phyloP scores from a whole-genome alignment of 768 basidiomycete genomes.

The Myochromella boudieri region DNA sequence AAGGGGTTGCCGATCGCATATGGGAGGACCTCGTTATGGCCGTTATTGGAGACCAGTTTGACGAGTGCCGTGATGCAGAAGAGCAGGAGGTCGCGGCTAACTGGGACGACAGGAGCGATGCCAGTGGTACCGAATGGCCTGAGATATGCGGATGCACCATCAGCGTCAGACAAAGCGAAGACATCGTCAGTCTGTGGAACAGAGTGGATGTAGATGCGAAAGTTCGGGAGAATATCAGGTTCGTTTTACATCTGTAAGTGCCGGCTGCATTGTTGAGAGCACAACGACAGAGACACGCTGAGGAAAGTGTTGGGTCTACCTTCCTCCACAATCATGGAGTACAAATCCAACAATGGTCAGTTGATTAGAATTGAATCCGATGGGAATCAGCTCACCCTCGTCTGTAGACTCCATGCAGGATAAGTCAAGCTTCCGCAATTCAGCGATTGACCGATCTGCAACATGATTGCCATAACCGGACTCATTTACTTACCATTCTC shows the following conservation, averaged over 20 bases:
- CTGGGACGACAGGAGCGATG: conserved; percentile 37
- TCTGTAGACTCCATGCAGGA: conserved; percentile 82
- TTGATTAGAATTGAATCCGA: background rate
- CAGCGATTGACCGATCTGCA: conserved; percentile 50
- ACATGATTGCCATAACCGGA: conserved; percentile 18
- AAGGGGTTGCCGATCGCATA: conserved; percentile 85
- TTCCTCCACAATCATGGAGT: conserved; percentile 82
- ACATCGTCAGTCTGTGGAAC: conserved; percentile 94
- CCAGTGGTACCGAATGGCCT: conserved; percentile 51
- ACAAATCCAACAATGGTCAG: conserved; percentile 89
- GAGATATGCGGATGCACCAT: conserved; percentile 96
- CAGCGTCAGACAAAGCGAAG: conserved; percentile 90
- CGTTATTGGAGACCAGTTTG: conserved; percentile 89
- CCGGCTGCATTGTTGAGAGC: background rate
- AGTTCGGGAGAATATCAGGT: conserved; percentile 83
- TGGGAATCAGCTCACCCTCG: background rate
- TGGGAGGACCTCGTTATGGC: conserved; percentile 91
- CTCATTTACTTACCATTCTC: conserved; percentile 1
- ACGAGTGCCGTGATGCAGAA: conserved; percentile 50
- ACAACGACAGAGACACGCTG: conserved; percentile 67
- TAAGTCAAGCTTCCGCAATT: conserved; percentile 80
- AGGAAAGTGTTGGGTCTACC: conserved; percentile 75
- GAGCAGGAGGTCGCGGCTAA: conserved; percentile 26
- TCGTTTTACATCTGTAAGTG: conserved; percentile 23
- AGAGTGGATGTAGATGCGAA: conserved; percentile 74